Evolutionary conservation across 2,329 filamentous ascomycete species (phyloP), one percentile per base, ranked within the genome.

Genomic region (Exophiala mesophila): DNA sequence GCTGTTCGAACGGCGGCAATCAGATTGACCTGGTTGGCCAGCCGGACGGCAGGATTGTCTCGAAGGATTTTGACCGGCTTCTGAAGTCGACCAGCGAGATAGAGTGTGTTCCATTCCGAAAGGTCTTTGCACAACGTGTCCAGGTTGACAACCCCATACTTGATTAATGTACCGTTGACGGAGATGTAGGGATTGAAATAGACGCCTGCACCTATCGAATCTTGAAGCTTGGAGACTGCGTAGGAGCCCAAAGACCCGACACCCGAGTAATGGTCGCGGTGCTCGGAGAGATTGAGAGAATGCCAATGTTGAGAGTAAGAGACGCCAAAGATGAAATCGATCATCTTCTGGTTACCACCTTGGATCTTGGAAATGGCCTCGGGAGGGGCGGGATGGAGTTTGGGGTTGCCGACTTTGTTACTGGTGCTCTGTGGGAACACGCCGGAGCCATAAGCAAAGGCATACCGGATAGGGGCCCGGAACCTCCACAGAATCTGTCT

Each of bases 101-200:
- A 98, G 18, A 98, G 72, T 0, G 88, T 95, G 50, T 95, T 82
- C 92, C 92, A 98, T 45, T 88, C 80, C 20, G 80, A 84, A 17
- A 98, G 76, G 61, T 98, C 92, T 30, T 74, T 76, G 57, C 88
- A 89, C 12, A 98, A 72, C 2, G 89, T 96, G 59, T 94, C 82
- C 53, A 97, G 77, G 58, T 94, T 95, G 31, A 96, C 94, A 16
- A 98, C 92, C 15, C 90, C 92, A 58, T 98, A 98, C 67, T 98
- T 98, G 65, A 98, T 92, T 58, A 97, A 74, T 49, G 88, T 94
- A 29, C 92, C 94, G 57, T 97, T 95, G 47, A 97, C 82, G 2
- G 85, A 90, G 36, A 98, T 80, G 62, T 90, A 96, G 0, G 92
- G 89, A 58, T 98, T 95, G 69, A 96, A 98, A 67, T 98, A 98